phyloP scores from a whole-genome alignment of 495 filamentous ascomycete genomes.

The Penicillium bialowiezense region DNA sequence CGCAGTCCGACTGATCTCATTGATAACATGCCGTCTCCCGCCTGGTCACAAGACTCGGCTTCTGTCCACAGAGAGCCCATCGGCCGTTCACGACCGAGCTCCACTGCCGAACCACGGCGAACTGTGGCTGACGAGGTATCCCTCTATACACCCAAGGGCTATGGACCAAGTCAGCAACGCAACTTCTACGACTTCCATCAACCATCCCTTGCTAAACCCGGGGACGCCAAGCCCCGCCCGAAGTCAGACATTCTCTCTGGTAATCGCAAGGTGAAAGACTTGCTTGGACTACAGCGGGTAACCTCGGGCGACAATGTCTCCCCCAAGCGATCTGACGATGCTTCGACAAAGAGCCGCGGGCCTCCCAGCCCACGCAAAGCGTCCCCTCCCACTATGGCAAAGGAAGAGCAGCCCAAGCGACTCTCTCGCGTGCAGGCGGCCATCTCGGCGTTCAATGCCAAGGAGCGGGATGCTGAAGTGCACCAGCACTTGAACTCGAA shows the following conservation, averaged over 20 bases:
- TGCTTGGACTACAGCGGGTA: constrained; percentile 25
- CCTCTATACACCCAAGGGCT: constrained; percentile 58
- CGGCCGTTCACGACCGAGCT: constrained; percentile 17
- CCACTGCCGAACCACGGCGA: constrained; percentile 35
- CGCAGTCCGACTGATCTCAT: constrained; percentile 49
- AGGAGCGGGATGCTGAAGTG: constrained; percentile 42
- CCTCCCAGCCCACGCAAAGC: constrained; percentile 18
- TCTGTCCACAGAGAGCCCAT: constrained; percentile 40
- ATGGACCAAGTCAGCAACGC: constrained; percentile 63
- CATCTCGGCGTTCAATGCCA: constrained; percentile 59
- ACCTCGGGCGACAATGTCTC: constrained; percentile 22
- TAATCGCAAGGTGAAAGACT: constrained; percentile 37
- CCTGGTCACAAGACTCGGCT: constrained; percentile 70
- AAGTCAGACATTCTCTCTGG: constrained; percentile 50
- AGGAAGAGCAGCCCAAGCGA: constrained; percentile 31
- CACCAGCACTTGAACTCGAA: constrained; percentile 42
- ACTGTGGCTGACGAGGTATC: constrained; percentile 57
- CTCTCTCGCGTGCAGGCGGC: constrained; percentile 62
- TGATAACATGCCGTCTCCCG: constrained; percentile 59
- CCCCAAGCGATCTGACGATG: constrained; percentile 8
- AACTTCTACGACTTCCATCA: constrained; percentile 59
- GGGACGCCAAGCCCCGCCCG: constrained; percentile 43
- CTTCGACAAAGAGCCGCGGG: constrained; percentile 18
- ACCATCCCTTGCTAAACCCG: constrained; percentile 48
- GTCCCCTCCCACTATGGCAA: constrained; percentile 18